Conservation (phyloP, 805 yeast genomes). For the Yamadazyma insecticola region DNA sequence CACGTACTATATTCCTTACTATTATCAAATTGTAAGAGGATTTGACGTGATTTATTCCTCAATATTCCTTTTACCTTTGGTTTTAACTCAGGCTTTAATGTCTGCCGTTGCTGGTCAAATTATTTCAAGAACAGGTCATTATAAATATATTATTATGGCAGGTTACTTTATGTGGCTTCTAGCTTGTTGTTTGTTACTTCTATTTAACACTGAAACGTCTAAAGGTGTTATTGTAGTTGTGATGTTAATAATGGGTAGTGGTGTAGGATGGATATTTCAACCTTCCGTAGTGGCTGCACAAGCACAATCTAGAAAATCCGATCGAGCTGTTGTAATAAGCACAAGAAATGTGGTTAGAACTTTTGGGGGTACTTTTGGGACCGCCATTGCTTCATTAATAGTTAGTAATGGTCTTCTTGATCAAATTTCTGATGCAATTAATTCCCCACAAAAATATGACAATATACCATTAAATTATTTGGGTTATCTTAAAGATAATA, state of each 20-base stretch:
- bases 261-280: conserved; percentile 49
- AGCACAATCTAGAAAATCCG: conserved; percentile 33
- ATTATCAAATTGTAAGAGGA: conserved; percentile 30
- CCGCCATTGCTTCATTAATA: conserved; percentile 25
- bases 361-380: conserved; percentile 32
- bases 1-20: conserved; percentile 36
- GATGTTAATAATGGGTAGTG: conserved; percentile 21
- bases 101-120: conserved; percentile 44
- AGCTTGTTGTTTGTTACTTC: conserved; percentile 34
- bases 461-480: conserved; percentile 12
- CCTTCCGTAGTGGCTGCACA: conserved; percentile 55
- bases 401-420: conserved; percentile 20
- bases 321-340: conserved; percentile 30
- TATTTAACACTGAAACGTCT: conserved; percentile 23
- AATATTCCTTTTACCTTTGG: conserved; percentile 39
- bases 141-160: conserved; percentile 31
- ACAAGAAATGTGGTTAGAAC: conserved; percentile 30
- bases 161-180: conserved; percentile 43
- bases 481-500: conserved; percentile 18
- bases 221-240: conserved; percentile 24
- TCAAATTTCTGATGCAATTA: conserved; percentile 14
- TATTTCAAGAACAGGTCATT: conserved; percentile 41
- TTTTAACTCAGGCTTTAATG: conserved; percentile 35
- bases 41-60: conserved; percentile 36
- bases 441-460: conserved; percentile 2